Percentiles rank a stretch among this genome's conserved stretches.
Evolutionary conservation across 2,329 filamentous ascomycete species (phyloP).

Genomic region (Colletotrichum godetiae): DNA sequence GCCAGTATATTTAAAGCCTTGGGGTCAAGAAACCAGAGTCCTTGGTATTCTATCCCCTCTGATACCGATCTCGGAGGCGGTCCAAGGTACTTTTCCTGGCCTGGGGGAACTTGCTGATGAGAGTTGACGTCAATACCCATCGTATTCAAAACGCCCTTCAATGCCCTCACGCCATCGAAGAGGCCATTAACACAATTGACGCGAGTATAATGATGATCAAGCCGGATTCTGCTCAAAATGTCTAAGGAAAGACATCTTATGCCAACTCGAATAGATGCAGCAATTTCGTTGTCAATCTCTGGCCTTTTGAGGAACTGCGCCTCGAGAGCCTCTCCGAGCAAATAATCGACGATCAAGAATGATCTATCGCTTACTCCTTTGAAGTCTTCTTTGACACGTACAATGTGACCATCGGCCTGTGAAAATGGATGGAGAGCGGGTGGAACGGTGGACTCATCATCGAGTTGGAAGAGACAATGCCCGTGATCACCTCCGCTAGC

Average conservation of each 20-base stretch:
- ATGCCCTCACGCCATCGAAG: no score
- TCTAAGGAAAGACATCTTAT: fast-evolving
- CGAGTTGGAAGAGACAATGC: neutral
- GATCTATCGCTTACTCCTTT: neutral
- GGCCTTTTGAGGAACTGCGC: neutral
- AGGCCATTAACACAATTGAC: neutral
- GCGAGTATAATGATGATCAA: fast-evolving
- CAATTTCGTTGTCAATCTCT: neutral
- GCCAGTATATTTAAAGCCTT: no score
- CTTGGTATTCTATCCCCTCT: no score
- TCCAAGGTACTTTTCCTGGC: neutral
- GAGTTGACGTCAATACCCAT: neutral
- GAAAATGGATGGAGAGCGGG: neutral
- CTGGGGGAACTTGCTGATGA: neutral
- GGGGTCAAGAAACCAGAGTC: no score
- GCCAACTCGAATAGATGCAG: neutral
- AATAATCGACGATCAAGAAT: neutral
- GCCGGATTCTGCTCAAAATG: neutral
- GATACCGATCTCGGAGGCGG: no score
- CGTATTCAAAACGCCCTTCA: neutral
- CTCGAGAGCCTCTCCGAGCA: neutral
- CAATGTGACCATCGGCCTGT: no score
- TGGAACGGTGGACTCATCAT: neutral
- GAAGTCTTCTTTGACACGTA: no score
- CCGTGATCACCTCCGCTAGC: neutral